Evolutionary conservation across 495 filamentous ascomycete species (phyloP).

Genomic region (Melanomma pulvis-pyrius): DNA sequence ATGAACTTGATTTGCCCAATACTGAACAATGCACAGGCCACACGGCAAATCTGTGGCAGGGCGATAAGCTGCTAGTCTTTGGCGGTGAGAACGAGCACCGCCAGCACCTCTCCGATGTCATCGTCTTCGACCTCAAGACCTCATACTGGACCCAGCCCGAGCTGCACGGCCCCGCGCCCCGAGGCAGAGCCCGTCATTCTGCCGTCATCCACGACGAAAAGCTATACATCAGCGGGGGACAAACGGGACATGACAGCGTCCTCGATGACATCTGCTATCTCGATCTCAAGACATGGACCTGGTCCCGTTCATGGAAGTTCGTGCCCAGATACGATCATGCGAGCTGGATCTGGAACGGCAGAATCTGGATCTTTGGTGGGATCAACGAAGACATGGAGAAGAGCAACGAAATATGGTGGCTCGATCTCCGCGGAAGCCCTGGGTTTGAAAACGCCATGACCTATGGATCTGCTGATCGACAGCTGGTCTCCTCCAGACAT

Average conservation of each 20-base stretch:
- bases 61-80: slow-evolving; percentile 91
- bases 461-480: slow-evolving; percentile 66
- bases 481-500: slow-evolving; percentile 41
- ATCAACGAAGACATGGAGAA: slow-evolving; percentile 94
- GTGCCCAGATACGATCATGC: slow-evolving; percentile 92
- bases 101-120: slow-evolving; percentile 90
- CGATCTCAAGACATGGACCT: slow-evolving; percentile 95
- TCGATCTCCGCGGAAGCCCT: slow-evolving; percentile 87
- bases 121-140: slow-evolving; percentile 91
- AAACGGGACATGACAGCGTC: slow-evolving; percentile 85
- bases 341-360: slow-evolving; percentile 85
- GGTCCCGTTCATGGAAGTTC: slow-evolving; percentile 95
- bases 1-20: neutral
- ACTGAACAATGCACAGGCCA: slow-evolving; percentile 62
- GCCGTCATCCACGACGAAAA: slow-evolving; percentile 95
- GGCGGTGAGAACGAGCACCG: slow-evolving; percentile 97
- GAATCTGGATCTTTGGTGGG: slow-evolving; percentile 97
- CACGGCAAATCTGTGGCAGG: slow-evolving; percentile 92
- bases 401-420: slow-evolving; percentile 92
- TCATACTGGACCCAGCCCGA: slow-evolving; percentile 93
- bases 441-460: slow-evolving; percentile 74
- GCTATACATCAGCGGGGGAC: slow-evolving; percentile 88
- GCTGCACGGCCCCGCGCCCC: slow-evolving; percentile 77
- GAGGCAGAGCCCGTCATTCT: slow-evolving; percentile 88
- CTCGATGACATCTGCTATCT: slow-evolving; percentile 95